phyloP scores from a whole-genome alignment of 352 stramenopile species.

The Phytophthora idaei region DNA sequence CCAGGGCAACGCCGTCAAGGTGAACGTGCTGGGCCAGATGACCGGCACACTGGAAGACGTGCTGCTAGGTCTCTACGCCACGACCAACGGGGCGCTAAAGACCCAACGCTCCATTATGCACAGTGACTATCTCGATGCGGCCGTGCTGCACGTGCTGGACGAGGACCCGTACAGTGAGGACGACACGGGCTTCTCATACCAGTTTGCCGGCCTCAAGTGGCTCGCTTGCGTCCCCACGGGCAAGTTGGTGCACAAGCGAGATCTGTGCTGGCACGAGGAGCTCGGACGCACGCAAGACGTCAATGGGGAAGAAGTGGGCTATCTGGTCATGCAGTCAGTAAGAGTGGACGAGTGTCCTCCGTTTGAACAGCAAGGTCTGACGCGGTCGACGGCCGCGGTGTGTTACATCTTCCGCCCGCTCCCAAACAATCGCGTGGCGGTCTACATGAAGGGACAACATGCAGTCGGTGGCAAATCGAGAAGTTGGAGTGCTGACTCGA shows the following conservation, averaged over 20 bases:
- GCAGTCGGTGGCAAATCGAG: conserved; percentile 57
- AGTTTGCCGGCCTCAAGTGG: conserved; percentile 70
- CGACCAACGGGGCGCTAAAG: conserved; percentile 52
- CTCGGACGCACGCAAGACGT: conserved; percentile 55
- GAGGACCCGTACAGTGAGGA: conserved; percentile 57
- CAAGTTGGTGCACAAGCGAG: conserved; percentile 70
- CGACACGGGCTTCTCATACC: conserved; percentile 56
- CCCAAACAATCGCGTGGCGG: conserved; percentile 49
- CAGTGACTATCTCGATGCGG: conserved; percentile 56
- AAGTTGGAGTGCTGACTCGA: conserved; percentile 59
- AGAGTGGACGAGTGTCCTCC: conserved; percentile 55
- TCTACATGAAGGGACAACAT: conserved; percentile 74
- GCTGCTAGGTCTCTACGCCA: conserved; percentile 64
- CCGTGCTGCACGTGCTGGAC: conserved; percentile 63
- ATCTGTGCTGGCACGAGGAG: conserved; percentile 71
- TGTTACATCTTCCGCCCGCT: conserved; percentile 70
- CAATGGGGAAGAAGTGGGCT: conserved; percentile 62
- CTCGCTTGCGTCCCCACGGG: conserved; percentile 47
- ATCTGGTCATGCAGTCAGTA: conserved; percentile 65
- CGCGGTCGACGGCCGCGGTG: conserved; percentile 54
- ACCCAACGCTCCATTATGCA: conserved; percentile 72
- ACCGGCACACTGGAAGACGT: conserved; percentile 61
- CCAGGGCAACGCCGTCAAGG: conserved; percentile 56
- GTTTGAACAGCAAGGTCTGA: conserved; percentile 61
- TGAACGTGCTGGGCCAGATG: conserved; percentile 57